These are phyloP conservation scores for Chytriomyces sp. DNA, from an alignment of 192 early-diverging fungal genomes.

Conservation along the genomic window DNA sequence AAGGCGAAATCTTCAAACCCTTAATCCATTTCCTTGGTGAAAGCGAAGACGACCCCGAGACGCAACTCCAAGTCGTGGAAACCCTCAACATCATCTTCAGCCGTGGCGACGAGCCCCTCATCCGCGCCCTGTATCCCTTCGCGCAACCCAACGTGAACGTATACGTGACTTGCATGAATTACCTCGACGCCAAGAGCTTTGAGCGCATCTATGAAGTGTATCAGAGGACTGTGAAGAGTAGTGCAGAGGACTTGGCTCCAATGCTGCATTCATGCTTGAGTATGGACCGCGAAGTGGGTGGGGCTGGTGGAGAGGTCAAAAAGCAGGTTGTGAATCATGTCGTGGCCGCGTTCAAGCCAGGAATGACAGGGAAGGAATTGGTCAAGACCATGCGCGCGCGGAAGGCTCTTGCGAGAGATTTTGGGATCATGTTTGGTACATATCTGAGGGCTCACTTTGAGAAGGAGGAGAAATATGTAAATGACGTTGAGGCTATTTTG, in stretches of 20 bases:
- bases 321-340: conserved; percentile 22
- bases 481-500: too few relatives aligned
- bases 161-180: conserved; percentile 24
- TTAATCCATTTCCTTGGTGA: conserved; percentile 14
- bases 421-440: conserved; percentile 9
- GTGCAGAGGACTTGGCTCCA: conserved; percentile 25
- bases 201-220: conserved; percentile 16
- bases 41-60: background rate
- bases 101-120: conserved; percentile 32
- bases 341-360: background rate
- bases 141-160: conserved; percentile 19
- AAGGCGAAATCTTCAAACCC: conserved; percentile 27
- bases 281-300: background rate
- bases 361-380: background rate
- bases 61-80: conserved; percentile 17
- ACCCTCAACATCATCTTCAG: conserved; percentile 34
- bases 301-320: background rate
- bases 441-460: conserved; percentile 15
- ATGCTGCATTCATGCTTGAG: conserved; percentile 14
- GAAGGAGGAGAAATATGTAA: too few relatives aligned
- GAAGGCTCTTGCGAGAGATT: conserved; percentile 17
- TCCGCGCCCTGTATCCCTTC: conserved; percentile 23
- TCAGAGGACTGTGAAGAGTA: background rate
- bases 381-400: background rate
- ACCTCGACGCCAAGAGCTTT: conserved; percentile 6